Base-by-base conservation (phyloP, 108 stramenopile genomes). In the Skeletonema grethae region DNA sequence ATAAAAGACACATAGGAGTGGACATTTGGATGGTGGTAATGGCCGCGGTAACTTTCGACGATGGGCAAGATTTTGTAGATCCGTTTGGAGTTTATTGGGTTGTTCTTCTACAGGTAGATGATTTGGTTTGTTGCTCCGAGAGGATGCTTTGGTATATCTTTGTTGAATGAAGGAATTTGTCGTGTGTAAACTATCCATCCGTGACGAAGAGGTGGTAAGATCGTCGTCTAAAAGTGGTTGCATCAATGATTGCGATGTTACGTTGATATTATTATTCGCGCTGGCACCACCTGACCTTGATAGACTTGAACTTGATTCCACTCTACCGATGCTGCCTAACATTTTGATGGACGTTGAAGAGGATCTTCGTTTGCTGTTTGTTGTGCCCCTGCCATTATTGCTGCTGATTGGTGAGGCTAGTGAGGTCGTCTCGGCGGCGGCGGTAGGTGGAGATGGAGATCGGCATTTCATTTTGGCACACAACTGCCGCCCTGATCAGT, bases 1-100 rank as follows among this genome's bases (percentile, higher is more conserved):
- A 76, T 94, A 94, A 58, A 94, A 94, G 36, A 80, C 83, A 62
- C 88, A 87, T 48, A 94, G 82, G 8, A 94, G 65, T 13, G 90
- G 90, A 73, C 93, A 94, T 39, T 81, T 73, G 5, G 77, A 53
- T 10, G 93, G 76, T 5, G 71, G 62, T 24, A 67, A 65, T 13
- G 92, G 89, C 31, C 28, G 75, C 10, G 87, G 82, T 43, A 87
- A 30, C 22, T 53, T 20, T 5, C 22, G 22, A 8, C 50, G 50
- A 53, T 53, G 50, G 22, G 50, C 50, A 22, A 53, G 22, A 24
- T 53, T 53, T 53, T 53, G 50, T 24, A 53, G 50, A 53, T 53
- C 50, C 50, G 50, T 53, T 8, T 53, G 50, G 16, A 53, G 22
- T 22, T 53, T 53, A 53, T 9, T 53, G 22, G 15, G 15, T n/a